Base-by-base conservation (phyloP, 768 basidiomycete species). In the Trametes cubensis region DNA sequence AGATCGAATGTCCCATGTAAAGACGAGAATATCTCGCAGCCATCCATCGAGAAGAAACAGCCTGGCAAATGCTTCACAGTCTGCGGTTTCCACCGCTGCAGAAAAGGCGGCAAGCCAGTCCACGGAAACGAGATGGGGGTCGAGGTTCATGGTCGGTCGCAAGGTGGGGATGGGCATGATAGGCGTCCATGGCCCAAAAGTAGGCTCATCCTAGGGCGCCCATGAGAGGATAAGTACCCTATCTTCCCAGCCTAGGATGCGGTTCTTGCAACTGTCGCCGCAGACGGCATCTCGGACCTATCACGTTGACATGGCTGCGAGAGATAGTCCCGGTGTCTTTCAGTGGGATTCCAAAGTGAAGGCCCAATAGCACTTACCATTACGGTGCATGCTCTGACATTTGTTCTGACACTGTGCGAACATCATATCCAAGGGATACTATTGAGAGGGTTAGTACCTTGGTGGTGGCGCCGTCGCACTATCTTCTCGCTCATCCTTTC, bases 1-100 rank as follows among this genome's bases (percentile, higher is more conserved):
- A 2, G 79, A 66, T 25, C 79, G 76, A 34, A 72, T 72, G 63
- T 78, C 72, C 81, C 80, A 82, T 1, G 75, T 75, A 65, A 83
- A 78, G 14, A 74, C 70, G 50, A 82, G 74, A 34, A 78, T 54
- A 63, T 83, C 80, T 7, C 79, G 72, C 34, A 80, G 72, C 71
- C 73, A 80, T 11, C 79, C 80, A 39, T 70, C 58, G 0, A 73
- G 68, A 2, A 74, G 71, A 66, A 81, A 76, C 11, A 58, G 56
- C 13, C 70, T 61, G 0, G 63, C 62, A 5, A 73, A 62, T 4
- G 61, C 70, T 6, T 68, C 58, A 4, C 66, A 55, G 49, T 78
- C 69, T 1, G 57, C 65, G 25, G 67, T 42, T 20, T 54, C 26
- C 13, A 75, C 30, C 11, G 64, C 66, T 4, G 30, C 28, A 21